Evolutionary conservation across 352 stramenopile species (phyloP).

Genomic region (Globisporangium yorkense): DNA sequence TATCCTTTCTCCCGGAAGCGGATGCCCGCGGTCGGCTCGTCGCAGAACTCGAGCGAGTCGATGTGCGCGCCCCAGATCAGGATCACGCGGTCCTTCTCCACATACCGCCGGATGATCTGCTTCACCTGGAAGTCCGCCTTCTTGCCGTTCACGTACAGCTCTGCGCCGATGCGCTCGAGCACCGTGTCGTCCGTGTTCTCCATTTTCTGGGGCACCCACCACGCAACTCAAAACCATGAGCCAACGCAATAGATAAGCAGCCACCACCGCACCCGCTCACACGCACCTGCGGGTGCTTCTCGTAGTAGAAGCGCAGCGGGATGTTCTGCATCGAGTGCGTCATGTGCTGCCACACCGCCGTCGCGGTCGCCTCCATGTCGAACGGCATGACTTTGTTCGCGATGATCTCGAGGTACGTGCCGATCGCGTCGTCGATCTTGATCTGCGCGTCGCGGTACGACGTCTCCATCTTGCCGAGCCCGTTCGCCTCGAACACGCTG

Average conservation of each 20-base stretch:
- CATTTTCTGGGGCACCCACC: neutral
- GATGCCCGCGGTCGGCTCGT: conserved; percentile 28
- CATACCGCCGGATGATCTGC: conserved; percentile 43
- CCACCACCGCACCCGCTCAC: too few relatives aligned
- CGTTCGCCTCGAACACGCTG: conserved; percentile 7
- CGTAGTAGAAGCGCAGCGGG: conserved; percentile 19
- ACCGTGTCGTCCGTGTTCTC: conserved; percentile 40
- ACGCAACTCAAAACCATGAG: neutral
- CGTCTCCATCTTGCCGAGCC: conserved; percentile 7
- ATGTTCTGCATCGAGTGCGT: conserved; percentile 9
- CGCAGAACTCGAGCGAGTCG: conserved; percentile 43
- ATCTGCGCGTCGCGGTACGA: conserved; percentile 9
- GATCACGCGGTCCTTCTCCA: conserved; percentile 37
- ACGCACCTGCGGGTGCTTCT: conserved; percentile 39
- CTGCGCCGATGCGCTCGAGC: conserved; percentile 49
- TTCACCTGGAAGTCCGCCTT: conserved; percentile 46
- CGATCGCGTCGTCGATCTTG: conserved; percentile 7
- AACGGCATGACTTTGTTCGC: conserved; percentile 32
- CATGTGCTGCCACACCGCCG: conserved; percentile 35
- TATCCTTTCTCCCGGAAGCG: conserved; percentile 55
- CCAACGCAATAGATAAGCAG: too few relatives aligned
- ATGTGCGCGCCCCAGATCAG: conserved; percentile 54
- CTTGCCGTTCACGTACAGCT: conserved; percentile 41
- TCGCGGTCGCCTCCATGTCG: conserved; percentile 28
- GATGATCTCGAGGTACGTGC: conserved; percentile 34